A percentile compares a stretch with the other conserved stretches of the same genome.
Conservation (phyloP, 768 basidiomycete genomes). For the Kondoa malvinella region DNA sequence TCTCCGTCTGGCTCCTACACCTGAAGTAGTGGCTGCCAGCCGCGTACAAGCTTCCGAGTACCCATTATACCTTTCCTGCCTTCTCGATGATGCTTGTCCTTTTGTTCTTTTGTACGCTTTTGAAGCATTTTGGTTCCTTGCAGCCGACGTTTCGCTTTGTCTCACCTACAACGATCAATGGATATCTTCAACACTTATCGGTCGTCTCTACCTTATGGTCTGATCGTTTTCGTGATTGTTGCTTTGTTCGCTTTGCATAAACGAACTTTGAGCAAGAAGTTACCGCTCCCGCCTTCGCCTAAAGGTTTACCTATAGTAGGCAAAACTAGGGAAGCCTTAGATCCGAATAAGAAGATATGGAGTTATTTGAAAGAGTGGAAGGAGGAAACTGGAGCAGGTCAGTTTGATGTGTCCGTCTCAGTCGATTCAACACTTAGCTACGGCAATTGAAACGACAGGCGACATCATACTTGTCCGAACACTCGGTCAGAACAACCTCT, state of each 20-base stretch:
- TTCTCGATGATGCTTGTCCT: neutral
- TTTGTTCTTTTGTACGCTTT: neutral
- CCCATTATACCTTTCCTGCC: too few species aligned
- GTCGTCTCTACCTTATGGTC: neutral
- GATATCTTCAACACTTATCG: neutral
- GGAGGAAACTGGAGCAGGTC: constrained; percentile 12
- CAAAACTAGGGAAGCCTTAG: constrained; percentile 10
- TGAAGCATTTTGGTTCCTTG: neutral
- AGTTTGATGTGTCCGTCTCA: neutral
- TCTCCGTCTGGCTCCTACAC: too few species aligned
- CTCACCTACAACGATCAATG: neutral
- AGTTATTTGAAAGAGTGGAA: constrained; percentile 13
- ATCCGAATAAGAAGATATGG: constrained; percentile 10
- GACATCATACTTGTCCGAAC: constrained; percentile 11
- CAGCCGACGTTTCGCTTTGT: neutral
- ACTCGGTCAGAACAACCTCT: constrained; percentile 8
- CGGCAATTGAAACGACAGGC: neutral
- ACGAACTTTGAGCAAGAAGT: neutral
- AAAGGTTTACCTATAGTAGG: constrained; percentile 10
- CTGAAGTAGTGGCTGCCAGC: too few species aligned
- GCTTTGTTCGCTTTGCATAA: too few species aligned
- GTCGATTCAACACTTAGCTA: neutral
- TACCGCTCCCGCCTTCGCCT: constrained; percentile 10
- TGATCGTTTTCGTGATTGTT: neutral
- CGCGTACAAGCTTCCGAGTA: too few species aligned